Evolutionary conservation across 495 filamentous ascomycete genomes (phyloP).

Genomic region (Xylaria cubensis): DNA sequence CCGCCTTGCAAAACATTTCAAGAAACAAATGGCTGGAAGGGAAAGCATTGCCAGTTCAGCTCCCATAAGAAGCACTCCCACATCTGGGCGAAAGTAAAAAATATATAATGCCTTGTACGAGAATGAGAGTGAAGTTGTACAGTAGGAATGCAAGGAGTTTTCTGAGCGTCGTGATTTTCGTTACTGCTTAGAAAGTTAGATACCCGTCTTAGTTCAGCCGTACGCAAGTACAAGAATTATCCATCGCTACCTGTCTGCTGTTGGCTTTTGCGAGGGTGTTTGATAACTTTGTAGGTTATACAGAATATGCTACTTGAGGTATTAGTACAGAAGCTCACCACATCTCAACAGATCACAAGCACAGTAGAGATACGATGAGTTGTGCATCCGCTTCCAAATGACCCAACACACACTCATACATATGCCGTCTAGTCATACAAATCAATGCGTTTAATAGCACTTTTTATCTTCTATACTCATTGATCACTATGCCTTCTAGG

Average conservation of each 20-base stretch:
- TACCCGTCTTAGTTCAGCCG: constrained; percentile 5
- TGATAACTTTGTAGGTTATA: neutral
- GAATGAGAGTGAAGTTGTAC: neutral
- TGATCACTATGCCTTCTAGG: constrained; percentile 10
- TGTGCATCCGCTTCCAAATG: neutral
- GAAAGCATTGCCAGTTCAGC: constrained; percentile 34
- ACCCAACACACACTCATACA: constrained; percentile 1
- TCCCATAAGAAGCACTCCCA: constrained; percentile 31
- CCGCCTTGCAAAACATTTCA: constrained; percentile 25
- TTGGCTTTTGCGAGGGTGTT: neutral
- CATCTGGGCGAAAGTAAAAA: constrained; percentile 32
- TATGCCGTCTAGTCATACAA: constrained; percentile 12
- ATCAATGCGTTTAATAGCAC: neutral
- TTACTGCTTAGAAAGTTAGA: neutral
- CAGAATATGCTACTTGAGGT: neutral
- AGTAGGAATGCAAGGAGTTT: constrained; percentile 5
- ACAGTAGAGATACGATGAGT: neutral
- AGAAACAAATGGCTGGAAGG: constrained; percentile 24
- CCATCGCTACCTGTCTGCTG: neutral
- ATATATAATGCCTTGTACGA: neutral
- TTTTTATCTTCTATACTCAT: neutral
- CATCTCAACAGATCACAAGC: neutral
- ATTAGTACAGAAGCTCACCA: neutral
- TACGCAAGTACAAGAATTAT: neutral
- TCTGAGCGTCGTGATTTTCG: neutral